Base-by-base conservation (phyloP, 768 basidiomycete species). In the Pleurotus djamor region DNA sequence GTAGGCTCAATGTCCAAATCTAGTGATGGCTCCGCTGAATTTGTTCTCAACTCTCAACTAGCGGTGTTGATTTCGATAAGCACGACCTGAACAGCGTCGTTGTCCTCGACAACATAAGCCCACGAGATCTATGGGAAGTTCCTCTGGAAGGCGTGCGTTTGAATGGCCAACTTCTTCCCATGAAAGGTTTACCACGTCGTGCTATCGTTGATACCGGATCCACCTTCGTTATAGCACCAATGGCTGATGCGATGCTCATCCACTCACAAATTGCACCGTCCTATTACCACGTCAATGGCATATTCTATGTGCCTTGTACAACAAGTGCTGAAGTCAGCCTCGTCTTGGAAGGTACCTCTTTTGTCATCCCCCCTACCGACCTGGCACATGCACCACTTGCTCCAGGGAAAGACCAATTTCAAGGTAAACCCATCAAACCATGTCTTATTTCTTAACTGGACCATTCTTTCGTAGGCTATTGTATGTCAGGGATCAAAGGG, bases 51-150 rank as follows among this genome's bases (percentile, higher is more conserved):
- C 16, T 12, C 16, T 7, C n/a, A n/a, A 7, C 7, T 47, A 47
- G 80, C 37, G 88, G 81, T 4, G 75, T 87, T 48, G 85, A 89
- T 67, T 7, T 70, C 13, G 72, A 76, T 62, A 86, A 86, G 67
- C 84, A 85, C 64, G 73, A 80, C 58, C 59, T 75, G 12, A 59
- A 60, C 28, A 79, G 82, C 5, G 74, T 86, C 34, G 74, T 77
- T 37, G 77, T 78, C 1, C 59, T 87, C 43, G 59, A 66, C 52
- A 86, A 85, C 59, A 79, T 84, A 63, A 83, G 79, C 67, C 45
- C 57, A 4, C 52, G 69, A 8, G 85, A 86, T 34, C 88, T 88
- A 69, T 91, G 89, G 89, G 87, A 89, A 69, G 84, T 74, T 4
- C 69, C 69, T 12, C 66, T 91, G 64, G 75, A 77, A 47, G 69